Conservation (phyloP, 805 yeast genomes). For the Barnettozyma californica region DNA sequence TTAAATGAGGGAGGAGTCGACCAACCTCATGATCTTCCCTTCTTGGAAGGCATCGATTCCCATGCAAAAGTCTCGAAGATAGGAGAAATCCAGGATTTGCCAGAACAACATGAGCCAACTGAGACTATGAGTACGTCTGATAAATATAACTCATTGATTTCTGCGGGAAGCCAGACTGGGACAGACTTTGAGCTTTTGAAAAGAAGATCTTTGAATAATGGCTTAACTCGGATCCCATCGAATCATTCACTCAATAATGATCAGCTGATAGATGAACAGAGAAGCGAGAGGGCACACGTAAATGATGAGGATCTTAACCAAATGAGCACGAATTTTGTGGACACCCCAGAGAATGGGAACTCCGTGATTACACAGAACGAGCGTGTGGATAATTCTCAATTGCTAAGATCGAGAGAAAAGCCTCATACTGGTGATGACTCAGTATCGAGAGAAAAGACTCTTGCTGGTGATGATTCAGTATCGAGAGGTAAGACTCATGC, state of each 20-base stretch:
- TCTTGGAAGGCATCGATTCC: neutral
- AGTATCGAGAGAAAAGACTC: neutral
- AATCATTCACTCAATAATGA: too few species aligned
- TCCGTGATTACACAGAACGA: neutral
- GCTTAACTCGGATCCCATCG: neutral
- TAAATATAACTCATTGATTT: neutral
- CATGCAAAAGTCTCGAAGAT: neutral
- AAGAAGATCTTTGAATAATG: neutral
- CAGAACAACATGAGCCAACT: neutral
- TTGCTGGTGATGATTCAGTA: neutral
- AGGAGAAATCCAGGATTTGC: too few species aligned
- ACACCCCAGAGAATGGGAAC: neutral
- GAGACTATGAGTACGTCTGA: neutral
- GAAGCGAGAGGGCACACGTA: neutral
- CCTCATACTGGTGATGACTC: neutral
- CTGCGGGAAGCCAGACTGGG: neutral
- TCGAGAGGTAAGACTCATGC: too few species aligned
- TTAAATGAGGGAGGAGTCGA: neutral
- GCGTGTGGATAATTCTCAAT: neutral
- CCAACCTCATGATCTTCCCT: neutral
- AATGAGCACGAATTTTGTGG: neutral
- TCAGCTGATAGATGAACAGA: neutral
- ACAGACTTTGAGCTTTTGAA: neutral
- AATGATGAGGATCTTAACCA: neutral
- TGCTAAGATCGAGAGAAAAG: neutral